Conservation (phyloP, 2,329 filamentous ascomycete genomes). For the Nothomitra cinnamomea region DNA sequence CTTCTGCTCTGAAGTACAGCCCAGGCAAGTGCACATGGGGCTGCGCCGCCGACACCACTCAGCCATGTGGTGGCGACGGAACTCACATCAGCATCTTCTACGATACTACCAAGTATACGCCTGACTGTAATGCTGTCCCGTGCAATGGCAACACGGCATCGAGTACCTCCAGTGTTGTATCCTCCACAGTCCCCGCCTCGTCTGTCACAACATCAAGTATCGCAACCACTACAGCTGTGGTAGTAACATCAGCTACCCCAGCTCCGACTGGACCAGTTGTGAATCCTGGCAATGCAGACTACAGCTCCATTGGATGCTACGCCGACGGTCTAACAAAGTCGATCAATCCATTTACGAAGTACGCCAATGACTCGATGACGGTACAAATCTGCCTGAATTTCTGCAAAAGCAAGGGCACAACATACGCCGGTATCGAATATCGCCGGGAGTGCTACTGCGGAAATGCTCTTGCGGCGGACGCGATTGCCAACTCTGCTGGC, state of each 20-base stretch:
- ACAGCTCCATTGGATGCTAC: conserved; percentile 25
- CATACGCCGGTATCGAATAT: conserved; percentile 20
- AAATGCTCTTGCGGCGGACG: conserved; percentile 3
- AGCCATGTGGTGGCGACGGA: conserved; percentile 15
- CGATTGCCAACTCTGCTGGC: not conserved
- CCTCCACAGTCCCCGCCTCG: not conserved
- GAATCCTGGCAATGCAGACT: conserved; percentile 11
- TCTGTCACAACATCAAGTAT: not conserved
- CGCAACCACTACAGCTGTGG: not conserved
- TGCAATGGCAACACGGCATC: not conserved
- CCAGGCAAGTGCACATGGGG: conserved; percentile 14
- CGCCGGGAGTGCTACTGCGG: conserved; percentile 16
- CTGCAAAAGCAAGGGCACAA: conserved; percentile 10
- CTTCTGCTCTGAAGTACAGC: conserved; percentile 11
- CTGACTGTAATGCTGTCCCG: not conserved
- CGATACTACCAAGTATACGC: conserved; percentile 10
- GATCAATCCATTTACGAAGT: not conserved
- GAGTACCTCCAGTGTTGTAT: not conserved
- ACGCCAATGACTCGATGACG: conserved; percentile 1
- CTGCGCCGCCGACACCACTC: conserved; percentile 13
- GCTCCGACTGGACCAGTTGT: conserved; percentile 7
- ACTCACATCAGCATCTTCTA: conserved; percentile 12
- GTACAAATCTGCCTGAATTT: conserved; percentile 1
- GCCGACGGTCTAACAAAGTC: conserved; percentile 16
- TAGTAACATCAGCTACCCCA: not conserved